Percentiles rank a stretch among this genome's conserved stretches.
Conservation (phyloP, 1,284 basidiomycete species). For the Ceraceosorus guamensis region DNA sequence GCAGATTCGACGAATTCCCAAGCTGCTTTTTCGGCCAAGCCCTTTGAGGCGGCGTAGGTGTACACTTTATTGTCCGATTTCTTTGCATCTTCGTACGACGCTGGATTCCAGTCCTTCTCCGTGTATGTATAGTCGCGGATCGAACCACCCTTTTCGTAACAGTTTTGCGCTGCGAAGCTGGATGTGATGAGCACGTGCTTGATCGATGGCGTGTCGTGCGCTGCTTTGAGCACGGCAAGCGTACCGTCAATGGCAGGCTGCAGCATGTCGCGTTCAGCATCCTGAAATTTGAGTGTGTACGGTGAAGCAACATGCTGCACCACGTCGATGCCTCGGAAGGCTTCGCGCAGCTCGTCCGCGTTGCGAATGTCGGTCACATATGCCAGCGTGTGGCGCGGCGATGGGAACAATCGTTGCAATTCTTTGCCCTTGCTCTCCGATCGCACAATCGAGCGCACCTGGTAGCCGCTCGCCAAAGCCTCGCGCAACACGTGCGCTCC, state of each 20-base stretch:
- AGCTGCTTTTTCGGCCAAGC: conserved; percentile 37
- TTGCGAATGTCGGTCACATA: no score
- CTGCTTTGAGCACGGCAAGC: conserved; percentile 35
- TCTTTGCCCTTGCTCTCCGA: no score
- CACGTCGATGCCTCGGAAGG: conserved; percentile 10
- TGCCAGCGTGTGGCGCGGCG: no score
- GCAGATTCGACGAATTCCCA: conserved; percentile 29
- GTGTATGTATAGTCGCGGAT: conserved; percentile 31
- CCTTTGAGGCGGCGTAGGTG: conserved; percentile 35
- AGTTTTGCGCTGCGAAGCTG: conserved; percentile 23
- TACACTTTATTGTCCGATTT: conserved; percentile 8
- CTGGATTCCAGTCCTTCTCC: conserved; percentile 30
- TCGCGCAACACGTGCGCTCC: no score
- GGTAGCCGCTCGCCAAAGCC: no score
- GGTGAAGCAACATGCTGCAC: conserved; percentile 30
- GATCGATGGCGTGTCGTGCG: conserved; percentile 27
- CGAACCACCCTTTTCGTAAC: no score
- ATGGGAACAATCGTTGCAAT: no score
- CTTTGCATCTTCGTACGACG: conserved; percentile 24
- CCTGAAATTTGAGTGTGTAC: conserved; percentile 32
- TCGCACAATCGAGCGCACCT: no score
- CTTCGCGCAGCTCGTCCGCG: not conserved
- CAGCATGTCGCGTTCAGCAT: conserved; percentile 44
- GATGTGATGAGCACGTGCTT: conserved; percentile 41
- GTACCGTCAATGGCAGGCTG: conserved; percentile 47